These are phyloP conservation scores for Metschnikowia bowlesiae DNA, from an alignment of 805 yeast genomes.

Conservation along the genomic window DNA sequence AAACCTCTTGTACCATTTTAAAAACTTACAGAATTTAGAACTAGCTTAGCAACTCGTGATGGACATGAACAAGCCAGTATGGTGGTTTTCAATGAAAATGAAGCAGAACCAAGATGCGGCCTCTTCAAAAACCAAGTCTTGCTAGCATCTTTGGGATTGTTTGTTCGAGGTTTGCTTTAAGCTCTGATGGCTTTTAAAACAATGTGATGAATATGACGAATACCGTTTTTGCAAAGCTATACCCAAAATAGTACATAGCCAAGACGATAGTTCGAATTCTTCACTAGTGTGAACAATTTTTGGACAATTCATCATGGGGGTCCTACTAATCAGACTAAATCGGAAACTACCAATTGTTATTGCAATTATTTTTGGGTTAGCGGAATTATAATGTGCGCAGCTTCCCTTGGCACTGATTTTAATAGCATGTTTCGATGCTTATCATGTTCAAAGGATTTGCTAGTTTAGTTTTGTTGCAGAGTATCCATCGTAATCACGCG, in stretches of 20 bases:
- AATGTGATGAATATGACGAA: conserved; percentile 70
- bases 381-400: conserved; percentile 66
- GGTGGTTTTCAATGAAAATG: conserved; percentile 24
- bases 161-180: conserved; percentile 70
- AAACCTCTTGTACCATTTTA: not conserved
- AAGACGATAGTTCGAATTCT: conserved; percentile 67
- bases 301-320: conserved; percentile 65
- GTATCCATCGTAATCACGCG: conserved; percentile 67
- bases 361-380: conserved; percentile 58
- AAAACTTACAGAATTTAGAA: too few relatives aligned
- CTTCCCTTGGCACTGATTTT: conserved; percentile 54
- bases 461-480: conserved; percentile 77
- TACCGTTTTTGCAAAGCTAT: conserved; percentile 44
- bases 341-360: conserved; percentile 67
- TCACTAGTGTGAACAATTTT: conserved; percentile 65
- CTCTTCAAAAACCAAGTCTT: conserved; percentile 17
- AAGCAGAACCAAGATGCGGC: conserved; percentile 26
- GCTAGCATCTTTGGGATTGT: conserved; percentile 44
- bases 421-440: conserved; percentile 75
- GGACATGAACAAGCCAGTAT: conserved; percentile 4
- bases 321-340: conserved; percentile 61
- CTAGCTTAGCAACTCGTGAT: not conserved
- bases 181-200: conserved; percentile 76
- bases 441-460: conserved; percentile 69
- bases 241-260: conserved; percentile 40